Conservation (phyloP, 148 eudicot genomes). For the Heliosperma pusillum region DNA sequence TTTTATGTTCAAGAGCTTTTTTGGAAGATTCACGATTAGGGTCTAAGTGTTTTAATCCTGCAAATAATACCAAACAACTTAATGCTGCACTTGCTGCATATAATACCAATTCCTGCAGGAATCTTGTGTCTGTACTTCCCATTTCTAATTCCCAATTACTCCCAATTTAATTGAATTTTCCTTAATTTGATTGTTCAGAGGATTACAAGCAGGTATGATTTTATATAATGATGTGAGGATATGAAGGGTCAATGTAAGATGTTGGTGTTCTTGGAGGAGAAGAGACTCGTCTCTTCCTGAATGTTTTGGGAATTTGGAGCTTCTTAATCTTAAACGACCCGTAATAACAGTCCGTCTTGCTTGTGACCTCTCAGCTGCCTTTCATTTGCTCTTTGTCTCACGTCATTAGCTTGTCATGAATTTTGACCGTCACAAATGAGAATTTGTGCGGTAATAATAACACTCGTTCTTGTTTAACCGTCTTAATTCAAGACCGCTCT, state of each 20-base stretch:
- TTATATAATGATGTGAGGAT: background rate
- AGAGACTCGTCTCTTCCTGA: background rate
- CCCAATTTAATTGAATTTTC: background rate
- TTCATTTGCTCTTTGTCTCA: too few relatives aligned
- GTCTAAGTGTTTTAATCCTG: slow-evolving; percentile 66
- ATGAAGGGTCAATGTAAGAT: background rate
- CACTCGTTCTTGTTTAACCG: too few relatives aligned
- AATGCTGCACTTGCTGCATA: slow-evolving; percentile 97
- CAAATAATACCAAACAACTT: slow-evolving; percentile 67
- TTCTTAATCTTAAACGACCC: too few relatives aligned
- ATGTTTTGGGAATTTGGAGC: background rate
- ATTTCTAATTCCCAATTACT: slow-evolving; percentile 19
- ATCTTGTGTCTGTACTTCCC: slow-evolving; percentile 49
- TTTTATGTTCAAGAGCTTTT: slow-evolving; percentile 75
- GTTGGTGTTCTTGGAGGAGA: background rate
- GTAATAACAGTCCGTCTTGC: too few relatives aligned
- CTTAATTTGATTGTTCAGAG: background rate
- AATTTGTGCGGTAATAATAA: too few relatives aligned
- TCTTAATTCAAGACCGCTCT: too few relatives aligned
- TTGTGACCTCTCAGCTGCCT: too few relatives aligned
- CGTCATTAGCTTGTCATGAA: too few relatives aligned
- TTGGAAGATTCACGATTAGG: slow-evolving; percentile 89
- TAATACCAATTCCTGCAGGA: slow-evolving; percentile 61
- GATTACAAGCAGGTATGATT: background rate
- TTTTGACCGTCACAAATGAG: too few relatives aligned